Percentiles rank a stretch among this genome's conserved stretches.
Conservation (phyloP, 1,284 basidiomycete genomes). For the Pseudomicrostroma phylloplanum region DNA sequence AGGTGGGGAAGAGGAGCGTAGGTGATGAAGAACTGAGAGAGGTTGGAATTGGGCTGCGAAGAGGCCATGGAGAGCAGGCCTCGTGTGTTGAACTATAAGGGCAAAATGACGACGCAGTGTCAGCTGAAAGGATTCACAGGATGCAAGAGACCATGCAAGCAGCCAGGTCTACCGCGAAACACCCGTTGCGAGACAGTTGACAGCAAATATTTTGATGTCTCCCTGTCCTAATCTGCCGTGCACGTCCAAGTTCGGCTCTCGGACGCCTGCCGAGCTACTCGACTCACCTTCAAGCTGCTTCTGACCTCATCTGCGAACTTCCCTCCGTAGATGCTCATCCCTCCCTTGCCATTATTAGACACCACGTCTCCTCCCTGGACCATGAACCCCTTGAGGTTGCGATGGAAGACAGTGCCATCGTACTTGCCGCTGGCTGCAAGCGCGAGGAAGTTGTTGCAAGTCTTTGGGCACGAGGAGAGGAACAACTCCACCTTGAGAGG, state of each 20-base stretch:
- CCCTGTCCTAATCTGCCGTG: too few species aligned
- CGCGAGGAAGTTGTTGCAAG: conserved; percentile 3
- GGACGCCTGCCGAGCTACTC: too few species aligned
- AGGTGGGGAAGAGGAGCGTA: conserved; percentile 43
- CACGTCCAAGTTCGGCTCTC: too few species aligned
- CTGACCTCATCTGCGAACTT: conserved; percentile 6
- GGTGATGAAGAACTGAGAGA: conserved; percentile 42
- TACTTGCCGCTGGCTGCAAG: neutral
- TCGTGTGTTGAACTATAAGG: conserved; percentile 4
- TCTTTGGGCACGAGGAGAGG: conserved; percentile 1
- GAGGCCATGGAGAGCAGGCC: conserved; percentile 7
- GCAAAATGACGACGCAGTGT: neutral
- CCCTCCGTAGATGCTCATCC: conserved; percentile 6
- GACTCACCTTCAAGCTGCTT: conserved; percentile 7
- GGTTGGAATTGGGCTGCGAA: conserved; percentile 2
- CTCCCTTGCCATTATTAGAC: neutral
- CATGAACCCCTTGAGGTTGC: conserved; percentile 6
- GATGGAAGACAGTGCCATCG: conserved; percentile 1
- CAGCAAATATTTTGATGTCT: too few species aligned
- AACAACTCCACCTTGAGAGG: conserved; percentile 1
- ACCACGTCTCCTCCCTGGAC: neutral
- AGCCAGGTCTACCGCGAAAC: too few species aligned
- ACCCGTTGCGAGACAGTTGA: too few species aligned
- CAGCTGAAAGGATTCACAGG: neutral
- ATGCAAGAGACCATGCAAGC: too few species aligned